Base-by-base conservation (phyloP, 179 eudicot species). In the Spergularia azorica region DNA sequence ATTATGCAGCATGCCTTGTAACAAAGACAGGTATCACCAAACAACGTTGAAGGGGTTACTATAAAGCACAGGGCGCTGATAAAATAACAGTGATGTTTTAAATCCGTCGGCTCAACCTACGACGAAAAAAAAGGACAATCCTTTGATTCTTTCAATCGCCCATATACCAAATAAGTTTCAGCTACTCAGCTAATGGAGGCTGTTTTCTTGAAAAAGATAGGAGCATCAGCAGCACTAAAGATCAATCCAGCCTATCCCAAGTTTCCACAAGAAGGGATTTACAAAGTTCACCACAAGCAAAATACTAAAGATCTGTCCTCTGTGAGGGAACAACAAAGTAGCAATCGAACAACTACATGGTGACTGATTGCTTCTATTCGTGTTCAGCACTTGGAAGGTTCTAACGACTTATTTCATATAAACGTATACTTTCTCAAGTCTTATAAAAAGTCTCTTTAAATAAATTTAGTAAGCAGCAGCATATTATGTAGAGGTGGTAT, bases 391-490 rank as follows among this genome's bases (percentile, higher is more conserved):
- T 26, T 26, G 11, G 13, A 54, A 54, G 57, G 57, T 67, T 43
- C 7, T 67, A 13, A 43, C 20, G 17, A 7, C 65, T 3, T 71
- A 15, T 48, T 20, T n/a, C 18, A 58, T 9, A n/a, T n/a, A n/a
- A n/a, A n/a, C n/a, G n/a, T n/a, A 21, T 17, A 60, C 10, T 50
- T 41, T 52, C 32, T 61, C 75, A 15, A 16, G 5, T 26, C 21
- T 20, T 62, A 32, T 70, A 7, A 13, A 20, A 15, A 21, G 51
- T 18, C 65, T 38, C 1, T 64, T 9, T 14, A 18, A 32, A 3
- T 57, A 73, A 77, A 38, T n/a, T 41, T 39, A 38, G 21, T 26
- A 58, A 63, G 52, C 72, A 73, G 50, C 57, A 72, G 51, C 61
- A 67, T 26, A 72, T 5, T 13, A 21, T 26, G 67, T 48, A 17